These are phyloP conservation scores for Phytophthora tubulina DNA, from an alignment of 352 stramenopile species.

Conservation along the genomic window DNA sequence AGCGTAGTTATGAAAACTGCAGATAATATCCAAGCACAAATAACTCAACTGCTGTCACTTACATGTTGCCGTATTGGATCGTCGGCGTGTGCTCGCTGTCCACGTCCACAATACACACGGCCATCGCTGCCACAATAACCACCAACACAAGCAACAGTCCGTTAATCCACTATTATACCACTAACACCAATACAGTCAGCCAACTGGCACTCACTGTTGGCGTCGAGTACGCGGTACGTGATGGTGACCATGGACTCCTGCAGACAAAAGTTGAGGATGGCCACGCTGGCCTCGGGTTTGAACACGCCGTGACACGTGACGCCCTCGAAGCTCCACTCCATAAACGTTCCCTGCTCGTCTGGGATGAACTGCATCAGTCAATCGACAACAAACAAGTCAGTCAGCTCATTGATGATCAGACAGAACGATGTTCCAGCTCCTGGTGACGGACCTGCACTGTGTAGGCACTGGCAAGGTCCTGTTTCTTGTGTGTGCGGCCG, in stretches of 20 bases:
- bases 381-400: neutral
- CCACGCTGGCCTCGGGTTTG: constrained; percentile 81
- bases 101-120: constrained; percentile 86
- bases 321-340: constrained; percentile 89
- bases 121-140: constrained; percentile 61
- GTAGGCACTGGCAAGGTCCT: constrained; percentile 80
- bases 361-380: constrained; percentile 70
- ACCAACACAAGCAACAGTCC: constrained; percentile 3
- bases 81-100: constrained; percentile 85
- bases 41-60: constrained; percentile 12
- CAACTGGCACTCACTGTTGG: constrained; percentile 64
- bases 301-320: constrained; percentile 87
- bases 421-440: neutral
- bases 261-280: constrained; percentile 87
- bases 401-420: constrained; percentile 6
- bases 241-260: constrained; percentile 89
- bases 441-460: constrained; percentile 68
- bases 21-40: neutral
- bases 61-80: constrained; percentile 90
- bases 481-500: constrained; percentile 70
- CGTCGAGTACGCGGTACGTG: constrained; percentile 81
- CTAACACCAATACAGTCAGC: no score
- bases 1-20: constrained; percentile 2
- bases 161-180: neutral
- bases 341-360: constrained; percentile 80